These are phyloP conservation scores for Metschnikowia kunwiensis DNA, from an alignment of 805 yeast genomes.

Conservation along the genomic window DNA sequence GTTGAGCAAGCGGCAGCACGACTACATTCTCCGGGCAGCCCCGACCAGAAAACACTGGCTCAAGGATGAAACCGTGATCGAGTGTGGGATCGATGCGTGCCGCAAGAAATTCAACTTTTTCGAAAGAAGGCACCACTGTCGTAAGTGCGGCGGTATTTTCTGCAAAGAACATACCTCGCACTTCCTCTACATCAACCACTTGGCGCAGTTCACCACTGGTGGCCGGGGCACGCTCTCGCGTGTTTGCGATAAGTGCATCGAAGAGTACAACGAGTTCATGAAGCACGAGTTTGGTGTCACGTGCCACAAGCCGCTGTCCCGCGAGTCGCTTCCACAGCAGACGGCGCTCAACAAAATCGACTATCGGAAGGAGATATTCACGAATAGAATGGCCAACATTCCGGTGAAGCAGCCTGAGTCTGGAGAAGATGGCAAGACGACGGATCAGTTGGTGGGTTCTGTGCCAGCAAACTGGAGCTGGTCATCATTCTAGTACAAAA, in stretches of 20 bases:
- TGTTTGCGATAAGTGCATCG: conserved; percentile 67
- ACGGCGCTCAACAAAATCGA: conserved; percentile 4
- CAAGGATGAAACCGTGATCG: conserved; percentile 60
- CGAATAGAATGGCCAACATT: conserved; percentile 5
- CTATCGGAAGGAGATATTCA: conserved; percentile 12
- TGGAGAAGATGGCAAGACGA: conserved; percentile 10
- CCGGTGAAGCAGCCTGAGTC: conserved; percentile 10
- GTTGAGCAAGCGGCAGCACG: conserved; percentile 22
- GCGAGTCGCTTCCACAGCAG: conserved; percentile 11
- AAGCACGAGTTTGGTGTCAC: conserved; percentile 38
- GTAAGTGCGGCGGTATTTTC: conserved; percentile 79
- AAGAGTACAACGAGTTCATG: conserved; percentile 54
- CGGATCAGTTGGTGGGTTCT: conserved; percentile 37
- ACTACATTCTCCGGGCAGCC: conserved; percentile 30
- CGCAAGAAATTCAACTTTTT: conserved; percentile 66
- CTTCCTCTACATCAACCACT: conserved; percentile 50
- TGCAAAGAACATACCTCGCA: conserved; percentile 67
- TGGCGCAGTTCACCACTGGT: conserved; percentile 65
- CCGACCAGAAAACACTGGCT: conserved; percentile 71
- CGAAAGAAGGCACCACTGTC: conserved; percentile 80
- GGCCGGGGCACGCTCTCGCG: conserved; percentile 64
- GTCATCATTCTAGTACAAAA: conserved; percentile 67
- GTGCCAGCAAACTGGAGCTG: conserved; percentile 79
- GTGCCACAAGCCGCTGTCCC: conserved; percentile 10
- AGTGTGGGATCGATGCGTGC: conserved; percentile 61